Evolutionary conservation across 23 red algal genomes (phyloP).

Genomic region (Cyanidioschyzon merolae): DNA sequence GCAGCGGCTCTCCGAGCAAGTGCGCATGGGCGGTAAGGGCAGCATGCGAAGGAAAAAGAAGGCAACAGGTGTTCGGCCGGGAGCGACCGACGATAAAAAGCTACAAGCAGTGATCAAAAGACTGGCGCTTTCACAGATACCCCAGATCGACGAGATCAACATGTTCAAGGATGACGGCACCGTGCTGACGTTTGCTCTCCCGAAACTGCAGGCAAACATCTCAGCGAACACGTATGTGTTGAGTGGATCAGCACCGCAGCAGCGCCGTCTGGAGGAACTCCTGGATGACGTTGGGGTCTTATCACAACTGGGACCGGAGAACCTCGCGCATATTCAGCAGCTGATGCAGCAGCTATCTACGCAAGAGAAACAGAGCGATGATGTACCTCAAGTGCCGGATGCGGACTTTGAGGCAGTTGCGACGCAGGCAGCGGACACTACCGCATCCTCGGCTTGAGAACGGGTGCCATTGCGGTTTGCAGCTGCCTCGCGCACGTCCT

Average conservation of each 20-base stretch:
- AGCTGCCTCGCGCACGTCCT: too few relatives aligned
- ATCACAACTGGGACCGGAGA: neutral
- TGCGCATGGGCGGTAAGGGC: slow-evolving; percentile 89
- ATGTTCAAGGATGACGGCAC: slow-evolving; percentile 83
- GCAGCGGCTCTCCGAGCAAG: slow-evolving; percentile 65
- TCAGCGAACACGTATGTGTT: neutral
- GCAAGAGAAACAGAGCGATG: neutral
- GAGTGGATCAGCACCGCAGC: neutral
- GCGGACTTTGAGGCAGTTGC: neutral
- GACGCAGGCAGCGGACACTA: neutral
- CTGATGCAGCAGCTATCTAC: neutral
- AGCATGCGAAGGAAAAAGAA: slow-evolving; percentile 95
- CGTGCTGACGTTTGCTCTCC: slow-evolving; percentile 68
- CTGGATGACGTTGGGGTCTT: neutral
- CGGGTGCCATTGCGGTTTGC: too few relatives aligned
- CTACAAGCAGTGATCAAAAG: slow-evolving; percentile 74
- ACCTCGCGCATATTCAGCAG: neutral
- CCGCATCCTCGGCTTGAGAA: too few relatives aligned
- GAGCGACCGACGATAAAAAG: slow-evolving; percentile 84
- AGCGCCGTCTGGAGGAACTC: neutral
- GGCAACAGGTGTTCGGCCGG: slow-evolving; percentile 42
- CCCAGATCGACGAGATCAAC: slow-evolving; percentile 83
- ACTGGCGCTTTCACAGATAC: slow-evolving; percentile 59
- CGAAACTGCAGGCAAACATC: slow-evolving; percentile 37
- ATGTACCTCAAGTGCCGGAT: neutral